A percentile compares a stretch with the other conserved stretches of the same genome.
Evolutionary conservation across 2,329 filamentous ascomycete genomes (phyloP).

Genomic region (Ophiostoma novo-ulmi): DNA sequence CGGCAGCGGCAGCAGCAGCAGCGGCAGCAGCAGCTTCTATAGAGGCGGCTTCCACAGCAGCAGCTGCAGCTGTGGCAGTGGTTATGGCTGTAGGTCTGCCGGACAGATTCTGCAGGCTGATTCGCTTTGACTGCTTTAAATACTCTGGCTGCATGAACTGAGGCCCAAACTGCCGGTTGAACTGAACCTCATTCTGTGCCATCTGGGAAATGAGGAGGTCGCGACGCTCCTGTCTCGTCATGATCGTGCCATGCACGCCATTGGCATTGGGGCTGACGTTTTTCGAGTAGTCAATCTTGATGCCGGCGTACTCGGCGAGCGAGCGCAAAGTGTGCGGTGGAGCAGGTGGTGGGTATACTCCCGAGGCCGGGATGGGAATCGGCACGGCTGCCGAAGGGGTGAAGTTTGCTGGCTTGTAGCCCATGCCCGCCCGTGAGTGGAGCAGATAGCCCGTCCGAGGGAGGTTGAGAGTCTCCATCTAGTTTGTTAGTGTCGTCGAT

Average conservation of each 20-base stretch:
- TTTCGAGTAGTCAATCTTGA: background rate
- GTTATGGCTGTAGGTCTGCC: background rate
- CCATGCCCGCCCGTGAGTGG: conserved; percentile 9
- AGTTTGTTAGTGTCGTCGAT: background rate
- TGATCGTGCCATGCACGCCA: background rate
- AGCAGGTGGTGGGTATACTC: background rate
- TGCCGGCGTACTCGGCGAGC: background rate
- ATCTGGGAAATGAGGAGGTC: background rate
- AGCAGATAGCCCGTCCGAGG: background rate
- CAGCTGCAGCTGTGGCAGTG: background rate
- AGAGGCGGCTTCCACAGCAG: background rate
- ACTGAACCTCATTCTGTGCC: background rate
- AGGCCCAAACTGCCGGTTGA: background rate
- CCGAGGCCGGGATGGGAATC: background rate
- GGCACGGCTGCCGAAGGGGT: background rate
- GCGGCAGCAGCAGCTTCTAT: background rate
- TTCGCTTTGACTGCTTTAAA: background rate
- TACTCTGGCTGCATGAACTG: background rate
- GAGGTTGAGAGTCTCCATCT: conserved; percentile 4
- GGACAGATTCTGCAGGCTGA: background rate
- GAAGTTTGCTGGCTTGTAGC: background rate
- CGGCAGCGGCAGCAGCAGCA: background rate
- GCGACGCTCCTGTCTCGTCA: background rate
- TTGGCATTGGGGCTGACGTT: background rate
- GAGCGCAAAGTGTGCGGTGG: background rate